phyloP scores from a whole-genome alignment of 1,139 yeast genomes.

The Scheffersomyces parashehatae region DNA sequence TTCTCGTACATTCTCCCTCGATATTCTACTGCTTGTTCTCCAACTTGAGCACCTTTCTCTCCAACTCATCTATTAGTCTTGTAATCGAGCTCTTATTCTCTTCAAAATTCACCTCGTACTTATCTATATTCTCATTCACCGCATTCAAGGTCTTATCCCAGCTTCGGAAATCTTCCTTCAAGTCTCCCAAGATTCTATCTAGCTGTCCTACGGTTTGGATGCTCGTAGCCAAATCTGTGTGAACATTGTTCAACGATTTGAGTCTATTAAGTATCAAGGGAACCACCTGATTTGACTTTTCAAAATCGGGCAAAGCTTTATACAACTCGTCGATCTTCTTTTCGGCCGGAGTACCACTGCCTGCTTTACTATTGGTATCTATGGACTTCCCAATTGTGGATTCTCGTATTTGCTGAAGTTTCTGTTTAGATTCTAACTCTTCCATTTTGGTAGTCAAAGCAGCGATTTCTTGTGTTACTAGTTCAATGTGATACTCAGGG shows the following conservation, averaged over 20 bases:
- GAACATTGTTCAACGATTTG: constrained; percentile 45
- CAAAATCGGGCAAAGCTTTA: constrained; percentile 36
- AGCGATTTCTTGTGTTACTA: constrained; percentile 20
- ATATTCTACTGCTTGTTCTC: too few relatives aligned
- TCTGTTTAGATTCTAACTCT: constrained; percentile 15
- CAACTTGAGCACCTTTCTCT: constrained; percentile 1
- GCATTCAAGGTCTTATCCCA: constrained; percentile 42
- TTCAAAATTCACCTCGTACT: constrained; percentile 11
- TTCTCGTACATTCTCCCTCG: too few relatives aligned
- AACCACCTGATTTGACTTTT: constrained; percentile 29
- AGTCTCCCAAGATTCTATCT: constrained; percentile 33
- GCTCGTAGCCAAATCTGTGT: constrained; percentile 36
- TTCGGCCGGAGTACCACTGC: constrained; percentile 7
- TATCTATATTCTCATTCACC: constrained; percentile 39
- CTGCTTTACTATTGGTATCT: not conserved
- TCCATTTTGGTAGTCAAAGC: constrained; percentile 21
- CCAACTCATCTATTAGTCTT: constrained; percentile 2
- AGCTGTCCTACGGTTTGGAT: constrained; percentile 29
- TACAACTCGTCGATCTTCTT: constrained; percentile 41
- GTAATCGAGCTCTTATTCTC: constrained; percentile 8
- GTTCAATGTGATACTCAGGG: constrained; percentile 30
- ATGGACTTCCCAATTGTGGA: not conserved
- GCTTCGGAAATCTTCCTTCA: constrained; percentile 36
- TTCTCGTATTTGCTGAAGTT: constrained; percentile 10
- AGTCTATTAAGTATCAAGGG: constrained; percentile 47